Evolutionary conservation across 345 rosid genomes (phyloP).

Genomic region (Aquilaria malaccensis): DNA sequence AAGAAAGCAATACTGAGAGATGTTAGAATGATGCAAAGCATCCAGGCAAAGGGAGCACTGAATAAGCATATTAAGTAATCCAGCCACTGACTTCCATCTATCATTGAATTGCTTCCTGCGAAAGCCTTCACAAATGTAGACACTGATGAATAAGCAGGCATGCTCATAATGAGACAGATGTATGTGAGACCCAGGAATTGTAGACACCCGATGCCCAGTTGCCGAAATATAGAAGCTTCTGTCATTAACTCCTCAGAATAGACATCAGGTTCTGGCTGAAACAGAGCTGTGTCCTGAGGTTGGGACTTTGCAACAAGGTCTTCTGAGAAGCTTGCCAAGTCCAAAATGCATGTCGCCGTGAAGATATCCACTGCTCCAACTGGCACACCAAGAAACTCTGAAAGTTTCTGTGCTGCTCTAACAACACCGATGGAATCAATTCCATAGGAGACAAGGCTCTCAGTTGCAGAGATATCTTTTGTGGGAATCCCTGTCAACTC

Average conservation of each 20-base stretch:
- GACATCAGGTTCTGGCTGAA: conserved; percentile 23
- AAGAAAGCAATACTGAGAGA: conserved; percentile 35
- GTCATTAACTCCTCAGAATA: conserved; percentile 20
- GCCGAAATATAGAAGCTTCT: conserved; percentile 33
- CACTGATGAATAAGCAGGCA: conserved; percentile 51
- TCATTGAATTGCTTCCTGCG: conserved; percentile 14
- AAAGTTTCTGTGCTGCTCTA: conserved; percentile 65
- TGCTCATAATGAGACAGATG: conserved; percentile 29
- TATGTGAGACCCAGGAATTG: conserved; percentile 46
- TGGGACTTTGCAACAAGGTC: conserved; percentile 40
- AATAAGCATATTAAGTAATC: conserved; percentile 23
- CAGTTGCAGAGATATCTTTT: conserved; percentile 33
- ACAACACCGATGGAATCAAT: conserved; percentile 67
- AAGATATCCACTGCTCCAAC: conserved; percentile 69
- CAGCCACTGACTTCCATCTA: conserved; percentile 19
- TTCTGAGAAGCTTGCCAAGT: conserved; percentile 56
- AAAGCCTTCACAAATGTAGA: conserved; percentile 29
- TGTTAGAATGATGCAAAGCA: conserved; percentile 42
- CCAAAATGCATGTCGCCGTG: conserved; percentile 55
- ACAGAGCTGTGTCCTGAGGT: conserved; percentile 23
- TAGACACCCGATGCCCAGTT: conserved; percentile 27
- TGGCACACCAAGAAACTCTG: conserved; percentile 54
- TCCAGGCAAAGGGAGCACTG: conserved; percentile 61
- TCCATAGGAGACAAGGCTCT: conserved; percentile 54
- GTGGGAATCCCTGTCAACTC: conserved; percentile 43